Evolutionary conservation across 1,284 basidiomycete species (phyloP).

Genomic region (Leccinum pachyderme): DNA sequence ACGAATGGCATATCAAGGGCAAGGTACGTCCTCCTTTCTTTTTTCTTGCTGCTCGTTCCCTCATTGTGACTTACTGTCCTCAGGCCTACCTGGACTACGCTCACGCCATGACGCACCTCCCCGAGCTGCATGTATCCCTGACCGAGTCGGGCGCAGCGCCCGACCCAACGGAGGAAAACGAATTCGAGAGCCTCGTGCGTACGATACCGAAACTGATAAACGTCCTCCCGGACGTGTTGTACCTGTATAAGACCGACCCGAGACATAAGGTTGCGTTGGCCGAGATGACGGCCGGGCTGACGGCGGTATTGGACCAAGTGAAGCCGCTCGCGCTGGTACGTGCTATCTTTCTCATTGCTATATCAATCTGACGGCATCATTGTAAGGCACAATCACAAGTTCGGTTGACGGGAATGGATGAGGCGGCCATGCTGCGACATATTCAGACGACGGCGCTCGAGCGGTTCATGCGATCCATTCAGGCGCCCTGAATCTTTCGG

Average conservation of each 20-base stretch:
- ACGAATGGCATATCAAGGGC: slow-evolving; percentile 77
- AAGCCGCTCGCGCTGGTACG: slow-evolving; percentile 62
- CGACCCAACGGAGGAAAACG: slow-evolving; percentile 47
- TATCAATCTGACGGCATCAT: neutral
- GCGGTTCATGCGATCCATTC: slow-evolving; percentile 43
- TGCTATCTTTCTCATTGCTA: slow-evolving; percentile 9
- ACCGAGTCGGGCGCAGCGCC: slow-evolving; percentile 39
- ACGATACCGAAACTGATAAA: slow-evolving; percentile 66
- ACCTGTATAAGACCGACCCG: slow-evolving; percentile 48
- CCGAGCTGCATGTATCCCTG: slow-evolving; percentile 51
- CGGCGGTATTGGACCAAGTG: slow-evolving; percentile 57
- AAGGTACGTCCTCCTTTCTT: slow-evolving; percentile 53
- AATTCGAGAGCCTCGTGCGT: slow-evolving; percentile 60
- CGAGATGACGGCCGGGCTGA: slow-evolving; percentile 68
- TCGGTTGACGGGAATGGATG: slow-evolving; percentile 43
- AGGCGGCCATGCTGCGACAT: slow-evolving; percentile 50
- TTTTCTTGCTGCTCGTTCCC: neutral
- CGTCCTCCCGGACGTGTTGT: slow-evolving; percentile 67
- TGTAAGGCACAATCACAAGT: slow-evolving; percentile 42
- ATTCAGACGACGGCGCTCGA: slow-evolving; percentile 50
- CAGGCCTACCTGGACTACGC: slow-evolving; percentile 72
- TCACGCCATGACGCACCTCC: slow-evolving; percentile 60
- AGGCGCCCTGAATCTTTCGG: slow-evolving; percentile 23
- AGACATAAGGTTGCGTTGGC: slow-evolving; percentile 68
- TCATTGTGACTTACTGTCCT: slow-evolving; percentile 5